phyloP scores from a whole-genome alignment of 129 eudicot genomes.

The Pittosporum tobira region DNA sequence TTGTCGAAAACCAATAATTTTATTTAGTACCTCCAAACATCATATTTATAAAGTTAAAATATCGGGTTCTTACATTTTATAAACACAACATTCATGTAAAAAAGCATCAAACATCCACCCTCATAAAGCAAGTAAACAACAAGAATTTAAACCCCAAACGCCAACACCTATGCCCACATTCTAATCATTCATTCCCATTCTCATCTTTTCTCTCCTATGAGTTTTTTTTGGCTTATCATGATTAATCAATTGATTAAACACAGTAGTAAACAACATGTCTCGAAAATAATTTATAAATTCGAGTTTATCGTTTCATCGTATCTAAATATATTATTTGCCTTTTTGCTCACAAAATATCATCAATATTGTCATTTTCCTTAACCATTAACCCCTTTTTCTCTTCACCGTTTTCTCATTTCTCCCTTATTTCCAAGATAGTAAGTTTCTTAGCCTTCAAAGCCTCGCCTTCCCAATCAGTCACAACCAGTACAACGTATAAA shows the following conservation, averaged over 20 bases:
- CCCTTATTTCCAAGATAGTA: slow-evolving; percentile 36
- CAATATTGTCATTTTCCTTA: slow-evolving; percentile 13
- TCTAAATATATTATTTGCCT: background rate
- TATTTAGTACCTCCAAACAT: too few species aligned
- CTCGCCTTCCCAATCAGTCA: slow-evolving; percentile 87
- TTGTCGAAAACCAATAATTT: too few species aligned
- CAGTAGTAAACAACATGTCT: too few species aligned
- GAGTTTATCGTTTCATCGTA: too few species aligned
- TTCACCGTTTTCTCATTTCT: slow-evolving; percentile 20
- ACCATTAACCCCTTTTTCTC: slow-evolving; percentile 24
- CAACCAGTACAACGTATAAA: slow-evolving; percentile 41
- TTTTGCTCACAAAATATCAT: slow-evolving; percentile 10
- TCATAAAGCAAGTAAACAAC: background rate
- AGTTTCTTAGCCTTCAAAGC: slow-evolving; percentile 53
- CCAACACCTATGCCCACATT: slow-evolving; percentile 2
- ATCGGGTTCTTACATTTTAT: too few species aligned
- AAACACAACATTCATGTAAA: slow-evolving; percentile 2
- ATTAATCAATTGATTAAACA: too few species aligned
- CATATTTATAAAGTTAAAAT: too few species aligned
- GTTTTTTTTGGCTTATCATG: too few species aligned
- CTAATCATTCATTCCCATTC: background rate
- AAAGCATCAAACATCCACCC: background rate
- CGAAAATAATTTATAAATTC: too few species aligned
- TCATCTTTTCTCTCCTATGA: background rate
- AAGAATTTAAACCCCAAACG: slow-evolving; percentile 2